Evolutionary conservation across 352 stramenopile species (phyloP).

Genomic region (Phytophthora foliorum): DNA sequence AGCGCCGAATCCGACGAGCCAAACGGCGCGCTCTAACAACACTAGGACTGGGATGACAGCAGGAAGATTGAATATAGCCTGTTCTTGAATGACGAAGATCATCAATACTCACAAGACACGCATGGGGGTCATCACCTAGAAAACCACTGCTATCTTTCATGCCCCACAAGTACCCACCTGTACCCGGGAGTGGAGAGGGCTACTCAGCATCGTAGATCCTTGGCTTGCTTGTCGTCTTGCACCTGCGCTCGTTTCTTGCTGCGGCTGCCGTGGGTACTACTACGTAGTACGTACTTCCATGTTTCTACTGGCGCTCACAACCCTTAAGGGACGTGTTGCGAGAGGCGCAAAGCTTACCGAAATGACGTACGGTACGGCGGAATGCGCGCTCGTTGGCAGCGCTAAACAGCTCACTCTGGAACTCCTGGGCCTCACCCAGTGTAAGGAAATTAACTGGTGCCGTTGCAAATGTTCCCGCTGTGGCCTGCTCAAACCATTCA

Average conservation of each 20-base stretch:
- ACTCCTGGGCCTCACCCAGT: constrained; percentile 61
- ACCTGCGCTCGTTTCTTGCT: constrained; percentile 4
- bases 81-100: constrained; percentile 38
- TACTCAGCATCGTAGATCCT: neutral
- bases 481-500: constrained; percentile 74
- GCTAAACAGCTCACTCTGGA: constrained; percentile 75
- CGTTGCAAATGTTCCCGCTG: constrained; percentile 42
- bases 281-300: neutral
- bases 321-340: constrained; percentile 66
- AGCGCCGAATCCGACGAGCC: constrained; percentile 28
- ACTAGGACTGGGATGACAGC: constrained; percentile 15
- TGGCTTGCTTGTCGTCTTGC: neutral
- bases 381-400: constrained; percentile 76
- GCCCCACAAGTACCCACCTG: constrained; percentile 24
- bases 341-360: constrained; percentile 84
- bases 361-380: constrained; percentile 79
- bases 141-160: constrained; percentile 17
- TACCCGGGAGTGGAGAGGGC: neutral
- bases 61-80: constrained; percentile 31
- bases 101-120: constrained; percentile 34
- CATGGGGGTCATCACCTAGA: neutral
- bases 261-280: neutral
- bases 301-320: constrained; percentile 34
- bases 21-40: constrained; percentile 29
- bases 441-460: constrained; percentile 69